Conservation (phyloP, 75 land plant genomes). For the Isoetes taiwanensis region DNA sequence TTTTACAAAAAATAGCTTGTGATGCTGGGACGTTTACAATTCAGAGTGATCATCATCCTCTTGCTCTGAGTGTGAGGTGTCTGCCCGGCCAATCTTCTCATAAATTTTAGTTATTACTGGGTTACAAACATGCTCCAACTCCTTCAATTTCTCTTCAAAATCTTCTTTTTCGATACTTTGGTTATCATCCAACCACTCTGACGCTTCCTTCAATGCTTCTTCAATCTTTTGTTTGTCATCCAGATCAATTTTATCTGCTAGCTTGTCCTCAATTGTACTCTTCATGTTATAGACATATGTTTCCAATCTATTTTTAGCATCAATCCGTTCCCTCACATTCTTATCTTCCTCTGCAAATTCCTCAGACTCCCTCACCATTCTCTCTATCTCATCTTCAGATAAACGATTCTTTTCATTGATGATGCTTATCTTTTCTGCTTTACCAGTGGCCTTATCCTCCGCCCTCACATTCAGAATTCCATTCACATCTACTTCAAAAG, state of each 20-base stretch:
- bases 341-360: slow-evolving; percentile 5
- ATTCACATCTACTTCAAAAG: neutral
- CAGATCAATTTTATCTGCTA: too few species aligned
- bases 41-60: too few species aligned
- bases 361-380: neutral
- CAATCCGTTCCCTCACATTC: neutral
- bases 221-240: slow-evolving; percentile 6
- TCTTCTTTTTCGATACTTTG: neutral
- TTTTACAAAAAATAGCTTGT: too few species aligned
- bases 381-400: neutral
- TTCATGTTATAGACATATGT: slow-evolving; percentile 4
- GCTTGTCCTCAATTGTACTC: slow-evolving; percentile 4
- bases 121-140: slow-evolving; percentile 1
- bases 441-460: slow-evolving; percentile 7
- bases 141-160: slow-evolving; percentile 4
- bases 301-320: neutral
- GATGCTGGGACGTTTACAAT: too few species aligned
- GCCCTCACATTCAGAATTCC: neutral
- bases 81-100: neutral
- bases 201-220: neutral
- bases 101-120: neutral
- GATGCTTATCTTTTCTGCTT: slow-evolving; percentile 1
- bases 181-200: slow-evolving; percentile 2
- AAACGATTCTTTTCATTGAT: neutral
- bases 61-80: too few species aligned